These are phyloP conservation scores for Apium graveolens DNA, from an alignment of 129 eudicot genomes.

Conservation along the genomic window DNA sequence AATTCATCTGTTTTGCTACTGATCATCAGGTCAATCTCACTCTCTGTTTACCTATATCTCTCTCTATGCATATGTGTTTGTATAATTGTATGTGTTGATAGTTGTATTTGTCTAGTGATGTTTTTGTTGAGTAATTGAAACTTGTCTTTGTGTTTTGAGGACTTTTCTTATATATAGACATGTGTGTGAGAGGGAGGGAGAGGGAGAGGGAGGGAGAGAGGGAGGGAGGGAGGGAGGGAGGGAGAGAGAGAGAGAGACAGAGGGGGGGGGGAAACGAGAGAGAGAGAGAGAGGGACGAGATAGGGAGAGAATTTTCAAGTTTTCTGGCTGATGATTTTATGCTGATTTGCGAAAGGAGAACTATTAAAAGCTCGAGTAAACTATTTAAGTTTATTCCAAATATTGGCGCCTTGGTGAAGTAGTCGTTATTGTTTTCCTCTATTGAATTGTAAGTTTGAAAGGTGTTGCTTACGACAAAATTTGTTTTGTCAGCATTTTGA, in stretches of 20 bases:
- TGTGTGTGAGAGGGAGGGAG: neutral
- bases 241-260: neutral
- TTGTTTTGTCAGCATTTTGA: neutral
- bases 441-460: neutral
- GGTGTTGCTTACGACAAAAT: constrained; percentile 1
- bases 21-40: constrained; percentile 2
- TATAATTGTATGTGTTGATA: neutral
- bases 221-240: neutral
- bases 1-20: neutral
- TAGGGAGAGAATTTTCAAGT: neutral
- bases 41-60: neutral
- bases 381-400: neutral
- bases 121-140: neutral
- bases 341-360: neutral
- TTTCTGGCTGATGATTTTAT: neutral
- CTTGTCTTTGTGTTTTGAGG: neutral
- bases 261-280: neutral
- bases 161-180: no score
- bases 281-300: neutral
- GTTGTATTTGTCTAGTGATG: neutral
- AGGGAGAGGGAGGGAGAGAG: neutral
- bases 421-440: neutral
- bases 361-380: neutral
- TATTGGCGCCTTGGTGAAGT: neutral
- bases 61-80: neutral